Evolutionary conservation across 208 protist species (phyloP).

Genomic region (Trypanosoma avium): DNA sequence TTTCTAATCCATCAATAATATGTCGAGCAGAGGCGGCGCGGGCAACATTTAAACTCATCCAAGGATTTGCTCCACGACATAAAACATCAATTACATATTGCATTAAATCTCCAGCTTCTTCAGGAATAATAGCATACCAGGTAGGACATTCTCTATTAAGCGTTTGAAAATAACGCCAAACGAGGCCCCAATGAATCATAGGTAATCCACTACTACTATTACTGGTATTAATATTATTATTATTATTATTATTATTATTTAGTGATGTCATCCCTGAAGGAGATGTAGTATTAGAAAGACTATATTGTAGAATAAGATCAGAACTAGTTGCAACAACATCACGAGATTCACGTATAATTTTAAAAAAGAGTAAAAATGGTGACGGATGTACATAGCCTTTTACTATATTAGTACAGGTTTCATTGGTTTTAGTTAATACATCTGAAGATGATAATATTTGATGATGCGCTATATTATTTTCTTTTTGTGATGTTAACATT

Average conservation of each 20-base stretch:
- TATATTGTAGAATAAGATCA: too few relatives aligned
- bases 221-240: too few relatives aligned
- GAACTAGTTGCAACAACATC: slow-evolving; percentile 34
- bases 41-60: slow-evolving; percentile 78
- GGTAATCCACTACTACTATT: slow-evolving; percentile 31
- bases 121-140: slow-evolving; percentile 56
- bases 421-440: neutral
- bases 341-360: slow-evolving; percentile 67
- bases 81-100: slow-evolving; percentile 65
- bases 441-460: neutral
- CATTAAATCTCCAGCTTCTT: slow-evolving; percentile 64
- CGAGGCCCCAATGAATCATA: slow-evolving; percentile 85
- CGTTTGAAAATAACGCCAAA: slow-evolving; percentile 71
- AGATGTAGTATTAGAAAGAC: too few relatives aligned
- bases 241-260: neutral
- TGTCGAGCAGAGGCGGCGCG: slow-evolving; percentile 51
- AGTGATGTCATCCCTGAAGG: neutral
- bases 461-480: too few relatives aligned
- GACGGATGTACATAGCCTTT: slow-evolving; percentile 39
- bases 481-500: neutral
- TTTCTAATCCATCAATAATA: slow-evolving; percentile 80
- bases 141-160: slow-evolving; percentile 69
- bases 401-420: neutral
- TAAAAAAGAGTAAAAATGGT: slow-evolving; percentile 79
- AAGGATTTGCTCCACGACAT: slow-evolving; percentile 76